Evolutionary conservation across 73 alveolate species (phyloP).

Genomic region (Tetrahymena thermophila): DNA sequence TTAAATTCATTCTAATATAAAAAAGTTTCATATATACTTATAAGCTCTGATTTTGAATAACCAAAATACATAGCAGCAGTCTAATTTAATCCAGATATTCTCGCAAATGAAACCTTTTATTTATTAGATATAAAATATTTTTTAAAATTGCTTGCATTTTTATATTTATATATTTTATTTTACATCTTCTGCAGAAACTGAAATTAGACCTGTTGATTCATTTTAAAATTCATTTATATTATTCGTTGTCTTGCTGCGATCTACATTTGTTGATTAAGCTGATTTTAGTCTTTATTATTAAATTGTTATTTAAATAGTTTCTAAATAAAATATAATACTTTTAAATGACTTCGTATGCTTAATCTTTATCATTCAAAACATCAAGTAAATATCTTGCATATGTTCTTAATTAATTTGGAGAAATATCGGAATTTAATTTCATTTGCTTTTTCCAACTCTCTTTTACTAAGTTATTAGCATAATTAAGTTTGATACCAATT

Average conservation of each 20-base stretch:
- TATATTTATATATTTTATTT: neutral
- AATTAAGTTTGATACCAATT: constrained; percentile 17
- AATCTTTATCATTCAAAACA: constrained; percentile 25
- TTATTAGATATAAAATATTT: neutral
- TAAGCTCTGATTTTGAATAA: constrained; percentile 34
- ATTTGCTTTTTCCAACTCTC: constrained; percentile 31
- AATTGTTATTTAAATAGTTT: neutral
- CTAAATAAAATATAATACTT: neutral
- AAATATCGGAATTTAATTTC: constrained; percentile 20
- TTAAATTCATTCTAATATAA: neutral
- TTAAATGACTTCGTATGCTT: constrained; percentile 28
- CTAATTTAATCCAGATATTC: constrained; percentile 32
- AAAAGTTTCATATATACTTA: neutral
- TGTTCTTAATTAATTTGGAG: constrained; percentile 22
- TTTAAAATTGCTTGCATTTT: neutral
- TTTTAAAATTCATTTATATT: constrained; percentile 39
- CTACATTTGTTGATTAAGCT: constrained; percentile 22
- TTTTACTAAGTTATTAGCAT: constrained; percentile 18
- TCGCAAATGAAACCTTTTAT: constrained; percentile 7
- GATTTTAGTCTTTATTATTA: constrained; percentile 9
- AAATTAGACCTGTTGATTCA: constrained; percentile 36
- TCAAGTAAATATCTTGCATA: constrained; percentile 33
- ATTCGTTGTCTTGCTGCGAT: constrained; percentile 33
- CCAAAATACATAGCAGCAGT: constrained; percentile 38
- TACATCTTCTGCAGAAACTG: constrained; percentile 42